Evolutionary conservation across 108 stramenopile species (phyloP).

Genomic region (Pseudonitzschia pungens): DNA sequence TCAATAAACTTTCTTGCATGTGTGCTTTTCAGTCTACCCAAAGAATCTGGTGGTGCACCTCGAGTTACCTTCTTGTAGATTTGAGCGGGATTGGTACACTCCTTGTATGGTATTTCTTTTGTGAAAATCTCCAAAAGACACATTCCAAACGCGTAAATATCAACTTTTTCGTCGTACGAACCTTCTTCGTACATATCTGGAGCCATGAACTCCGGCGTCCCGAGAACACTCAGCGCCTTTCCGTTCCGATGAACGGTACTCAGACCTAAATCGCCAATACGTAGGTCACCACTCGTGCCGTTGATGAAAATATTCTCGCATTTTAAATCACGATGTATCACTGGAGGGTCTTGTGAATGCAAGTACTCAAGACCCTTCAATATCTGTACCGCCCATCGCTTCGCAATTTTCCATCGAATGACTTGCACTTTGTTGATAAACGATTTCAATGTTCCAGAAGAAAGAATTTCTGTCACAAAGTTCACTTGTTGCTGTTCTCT

Average conservation of each 20-base stretch:
- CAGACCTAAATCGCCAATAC: constrained; percentile 97
- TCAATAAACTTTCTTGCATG: constrained; percentile 88
- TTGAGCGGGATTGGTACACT: constrained; percentile 92
- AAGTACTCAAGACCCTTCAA: constrained; percentile 94
- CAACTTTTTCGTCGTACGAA: constrained; percentile 95
- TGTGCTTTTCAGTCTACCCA: constrained; percentile 70
- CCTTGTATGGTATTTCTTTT: constrained; percentile 92
- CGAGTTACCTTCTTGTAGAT: constrained; percentile 94
- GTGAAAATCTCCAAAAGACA: constrained; percentile 97
- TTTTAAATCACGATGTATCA: constrained; percentile 98
- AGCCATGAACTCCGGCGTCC: constrained; percentile 99
- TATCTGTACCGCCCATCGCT: constrained; percentile 95
- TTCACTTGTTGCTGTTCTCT: constrained; percentile 89
- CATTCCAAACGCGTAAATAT: constrained; percentile 99
- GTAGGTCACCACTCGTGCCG: constrained; percentile 93
- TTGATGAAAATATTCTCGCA: constrained; percentile 97
- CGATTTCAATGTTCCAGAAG: constrained; percentile 88
- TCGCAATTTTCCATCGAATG: constrained; percentile 95
- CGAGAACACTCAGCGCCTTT: constrained; percentile 86
- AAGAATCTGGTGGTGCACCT: constrained; percentile 81
- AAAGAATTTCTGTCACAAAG: constrained; percentile 96
- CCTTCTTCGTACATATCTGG: constrained; percentile 97
- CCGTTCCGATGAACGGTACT: constrained; percentile 89
- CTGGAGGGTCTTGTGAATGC: constrained; percentile 95
- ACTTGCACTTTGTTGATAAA: constrained; percentile 96